phyloP scores from a whole-genome alignment of 23 red algal genomes.

The Gracilaria domingensis region DNA sequence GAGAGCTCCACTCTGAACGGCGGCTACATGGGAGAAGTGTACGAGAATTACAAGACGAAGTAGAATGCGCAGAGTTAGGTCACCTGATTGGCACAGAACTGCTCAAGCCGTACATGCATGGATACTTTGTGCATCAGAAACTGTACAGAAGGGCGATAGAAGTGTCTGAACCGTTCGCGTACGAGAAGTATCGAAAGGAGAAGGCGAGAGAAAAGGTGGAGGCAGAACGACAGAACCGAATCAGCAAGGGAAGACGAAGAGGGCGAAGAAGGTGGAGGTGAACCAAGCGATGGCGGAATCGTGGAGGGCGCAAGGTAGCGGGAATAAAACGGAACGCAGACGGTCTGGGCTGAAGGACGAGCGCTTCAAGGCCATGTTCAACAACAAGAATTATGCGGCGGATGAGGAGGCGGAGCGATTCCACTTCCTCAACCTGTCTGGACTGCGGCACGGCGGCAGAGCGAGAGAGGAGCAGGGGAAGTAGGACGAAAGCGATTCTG shows the following conservation, averaged over 20 bases:
- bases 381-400: conserved; percentile 77
- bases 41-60: conserved; percentile 95
- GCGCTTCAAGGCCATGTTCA: conserved; percentile 89
- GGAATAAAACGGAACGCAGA: conserved; percentile 37
- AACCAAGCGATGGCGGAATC: conserved; percentile 51
- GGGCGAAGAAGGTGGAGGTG: conserved; percentile 52
- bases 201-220: conserved; percentile 80
- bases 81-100: conserved; percentile 73
- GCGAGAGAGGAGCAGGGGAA: neutral
- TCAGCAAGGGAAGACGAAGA: conserved; percentile 63
- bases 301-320: conserved; percentile 32
- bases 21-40: conserved; percentile 66
- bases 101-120: conserved; percentile 91
- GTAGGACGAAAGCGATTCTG: conserved; percentile 43
- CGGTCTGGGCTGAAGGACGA: conserved; percentile 66
- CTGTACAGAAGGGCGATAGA: conserved; percentile 87
- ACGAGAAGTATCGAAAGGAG: conserved; percentile 90
- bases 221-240: conserved; percentile 68
- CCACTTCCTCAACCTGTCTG: conserved; percentile 73
- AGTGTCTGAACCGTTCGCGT: conserved; percentile 84
- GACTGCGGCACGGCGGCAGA: neutral
- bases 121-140: conserved; percentile 90
- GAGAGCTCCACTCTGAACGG: conserved; percentile 7
- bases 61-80: conserved; percentile 72
- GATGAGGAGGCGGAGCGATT: conserved; percentile 85